Conservation (phyloP, 371 early-diverging fungal species). For the Lichtheimia ornata region DNA sequence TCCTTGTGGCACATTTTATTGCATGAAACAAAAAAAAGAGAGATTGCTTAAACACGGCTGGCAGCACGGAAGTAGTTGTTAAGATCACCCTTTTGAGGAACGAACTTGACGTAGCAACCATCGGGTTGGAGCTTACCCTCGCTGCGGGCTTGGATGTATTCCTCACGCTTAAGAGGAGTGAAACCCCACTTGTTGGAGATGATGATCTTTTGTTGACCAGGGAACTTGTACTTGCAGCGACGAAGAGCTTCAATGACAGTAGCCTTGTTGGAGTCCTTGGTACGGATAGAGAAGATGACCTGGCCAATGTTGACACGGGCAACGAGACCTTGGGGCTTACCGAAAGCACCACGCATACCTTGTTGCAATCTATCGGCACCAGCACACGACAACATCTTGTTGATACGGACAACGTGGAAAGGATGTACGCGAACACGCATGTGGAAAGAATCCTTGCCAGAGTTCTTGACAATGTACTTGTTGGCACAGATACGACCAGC, state of each 20-base stretch:
- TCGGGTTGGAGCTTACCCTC: constrained; percentile 89
- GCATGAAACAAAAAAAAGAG: constrained; percentile 4
- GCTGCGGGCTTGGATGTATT: constrained; percentile 83
- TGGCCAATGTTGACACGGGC: constrained; percentile 99
- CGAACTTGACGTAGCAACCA: constrained; percentile 98
- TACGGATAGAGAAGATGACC: constrained; percentile 97
- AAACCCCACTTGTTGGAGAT: constrained; percentile 99
- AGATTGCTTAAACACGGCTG: constrained; percentile 28
- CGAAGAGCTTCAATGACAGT: constrained; percentile 98
- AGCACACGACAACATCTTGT: constrained; percentile 99
- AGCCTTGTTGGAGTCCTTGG: constrained; percentile 96
- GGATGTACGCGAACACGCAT: constrained; percentile 99
- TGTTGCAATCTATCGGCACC: constrained; percentile 99
- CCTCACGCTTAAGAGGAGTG: constrained; percentile 96
- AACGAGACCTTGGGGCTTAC: constrained; percentile 99
- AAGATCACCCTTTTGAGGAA: constrained; percentile 89
- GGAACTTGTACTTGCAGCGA: constrained; percentile 98
- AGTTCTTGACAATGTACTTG: constrained; percentile 99
- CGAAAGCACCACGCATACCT: constrained; percentile 99
- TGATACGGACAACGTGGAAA: constrained; percentile 99
- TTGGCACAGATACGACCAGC: constrained; percentile 99
- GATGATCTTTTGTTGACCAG: constrained; percentile 99
- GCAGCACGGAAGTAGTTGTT: constrained; percentile 52
- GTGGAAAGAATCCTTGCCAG: constrained; percentile 99
- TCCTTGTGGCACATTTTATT: constrained; percentile 7